Base-by-base conservation (phyloP, 2,329 filamentous ascomycete species). In the Pleomassaria siparia region DNA sequence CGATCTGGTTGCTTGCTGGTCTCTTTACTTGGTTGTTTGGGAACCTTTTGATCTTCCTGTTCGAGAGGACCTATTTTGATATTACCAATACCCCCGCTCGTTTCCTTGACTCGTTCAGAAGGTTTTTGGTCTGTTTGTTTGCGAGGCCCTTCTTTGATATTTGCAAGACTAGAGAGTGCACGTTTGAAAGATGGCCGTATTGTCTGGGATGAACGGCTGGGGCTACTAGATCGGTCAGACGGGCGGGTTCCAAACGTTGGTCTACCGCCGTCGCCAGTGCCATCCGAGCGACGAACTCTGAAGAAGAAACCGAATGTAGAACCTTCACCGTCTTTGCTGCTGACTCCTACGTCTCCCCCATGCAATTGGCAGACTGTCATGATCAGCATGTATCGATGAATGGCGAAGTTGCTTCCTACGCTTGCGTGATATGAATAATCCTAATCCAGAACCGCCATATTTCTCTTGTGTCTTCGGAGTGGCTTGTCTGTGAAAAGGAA, bases 361-460 rank as follows among this genome's bases (percentile, higher is more conserved):
- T 71, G 68, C 10, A 71, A 39, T 50, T 70, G 67, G 29, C 65
- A 70, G 11, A 71, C 66, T 50, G 13, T 18, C 20, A 2, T 7
- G 15, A 26, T 56, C 13, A 58, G 51, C 13, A 15, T 29, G n/a
- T 4, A 7, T 2, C 40, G 15, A 44, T 15, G 39, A 16, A 4
- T 25, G n/a, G 24, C 11, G 12, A 8, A 9, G 5, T 20, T 4
- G 1, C 21, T 22, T 13, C 62, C 42, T 55, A 69, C 66, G 44
- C 59, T 70, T 70, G 21, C 68, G 65, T 11, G 66, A 69, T 37
- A 71, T 71, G 50, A 70, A 70, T 1, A 70, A 58, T 2, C 69
- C 69, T 1, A 72, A 55, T 0, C 69, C 69, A n/a, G 65, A 69
- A 4, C 69, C 70, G 4, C 74, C 74, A 32, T 76, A 76, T 4